Percentiles rank a stretch among this genome's conserved stretches.
phyloP scores from a whole-genome alignment of 345 rosid genomes.

The Eutrema yunnanense region DNA sequence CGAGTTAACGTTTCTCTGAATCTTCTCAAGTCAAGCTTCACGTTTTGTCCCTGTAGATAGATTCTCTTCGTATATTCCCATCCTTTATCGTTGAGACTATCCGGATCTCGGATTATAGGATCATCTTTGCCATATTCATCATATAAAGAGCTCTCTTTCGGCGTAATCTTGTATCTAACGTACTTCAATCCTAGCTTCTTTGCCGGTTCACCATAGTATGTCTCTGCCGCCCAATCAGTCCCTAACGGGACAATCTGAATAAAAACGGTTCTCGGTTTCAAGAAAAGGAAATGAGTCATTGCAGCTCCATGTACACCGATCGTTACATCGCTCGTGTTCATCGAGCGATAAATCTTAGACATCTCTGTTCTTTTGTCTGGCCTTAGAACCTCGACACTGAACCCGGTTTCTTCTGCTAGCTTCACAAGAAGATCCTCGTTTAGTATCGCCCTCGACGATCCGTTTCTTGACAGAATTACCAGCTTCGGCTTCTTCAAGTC shows the following conservation, averaged over 20 bases:
- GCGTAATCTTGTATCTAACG: constrained; percentile 48
- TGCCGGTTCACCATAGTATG: constrained; percentile 80
- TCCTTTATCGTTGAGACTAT: constrained; percentile 52
- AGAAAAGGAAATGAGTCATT: constrained; percentile 79
- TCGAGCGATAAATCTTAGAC: constrained; percentile 50
- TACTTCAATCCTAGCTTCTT: constrained; percentile 71
- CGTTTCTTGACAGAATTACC: constrained; percentile 59
- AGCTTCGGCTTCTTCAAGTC: constrained; percentile 48
- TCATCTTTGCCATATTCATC: constrained; percentile 47
- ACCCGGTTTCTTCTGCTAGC: constrained; percentile 58
- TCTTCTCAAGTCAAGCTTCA: constrained; percentile 50
- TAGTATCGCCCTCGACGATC: constrained; percentile 51
- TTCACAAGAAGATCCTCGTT: constrained; percentile 55
- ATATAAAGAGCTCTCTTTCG: constrained; percentile 66
- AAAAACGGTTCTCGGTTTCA: constrained; percentile 66
- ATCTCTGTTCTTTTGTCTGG: constrained; percentile 56
- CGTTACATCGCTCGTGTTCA: constrained; percentile 73
- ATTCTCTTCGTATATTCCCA: constrained; percentile 76
- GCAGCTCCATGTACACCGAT: constrained; percentile 92
- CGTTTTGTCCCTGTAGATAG: constrained; percentile 64
- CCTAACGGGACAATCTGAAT: constrained; percentile 79
- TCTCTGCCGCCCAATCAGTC: constrained; percentile 82
- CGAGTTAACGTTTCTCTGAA: constrained; percentile 51
- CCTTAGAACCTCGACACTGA: constrained; percentile 46
- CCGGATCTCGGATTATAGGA: constrained; percentile 59